Percentiles rank a stretch among this genome's conserved stretches.
These are phyloP conservation scores for Discostella pseudostelligera DNA, from an alignment of 108 stramenopile genomes.

Conservation along the genomic window DNA sequence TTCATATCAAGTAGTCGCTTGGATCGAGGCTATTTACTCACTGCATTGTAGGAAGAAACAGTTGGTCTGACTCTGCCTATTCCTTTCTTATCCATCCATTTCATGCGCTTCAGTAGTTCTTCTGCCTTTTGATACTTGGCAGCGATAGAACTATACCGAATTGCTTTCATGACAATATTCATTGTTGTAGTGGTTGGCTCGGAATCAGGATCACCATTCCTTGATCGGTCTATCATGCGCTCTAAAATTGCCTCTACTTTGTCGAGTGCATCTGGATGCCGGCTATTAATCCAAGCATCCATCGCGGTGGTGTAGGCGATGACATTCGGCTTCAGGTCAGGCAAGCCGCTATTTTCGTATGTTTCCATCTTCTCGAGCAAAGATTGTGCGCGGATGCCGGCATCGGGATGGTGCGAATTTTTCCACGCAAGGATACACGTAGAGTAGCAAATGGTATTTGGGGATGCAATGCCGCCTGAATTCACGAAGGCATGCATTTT, in stretches of 20 bases:
- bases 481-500: slow-evolving; percentile 52
- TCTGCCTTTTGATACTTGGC: slow-evolving; percentile 45
- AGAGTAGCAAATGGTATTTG: slow-evolving; percentile 66
- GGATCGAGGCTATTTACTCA: slow-evolving; percentile 11
- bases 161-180: slow-evolving; percentile 43
- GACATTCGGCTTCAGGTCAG: slow-evolving; percentile 53
- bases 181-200: slow-evolving; percentile 38
- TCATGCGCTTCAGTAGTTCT: slow-evolving; percentile 53
- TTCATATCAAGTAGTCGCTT: neutral
- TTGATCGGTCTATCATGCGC: slow-evolving; percentile 35
- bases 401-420: slow-evolving; percentile 42
- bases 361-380: slow-evolving; percentile 57
- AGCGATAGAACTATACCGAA: slow-evolving; percentile 26
- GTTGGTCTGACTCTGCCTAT: slow-evolving; percentile 25
- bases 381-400: slow-evolving; percentile 49
- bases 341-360: slow-evolving; percentile 25
- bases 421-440: slow-evolving; percentile 71
- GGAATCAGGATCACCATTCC: slow-evolving; percentile 30
- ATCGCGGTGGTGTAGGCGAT: slow-evolving; percentile 61
- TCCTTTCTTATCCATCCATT: slow-evolving; percentile 31
- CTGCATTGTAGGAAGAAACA: slow-evolving; percentile 43
- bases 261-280: slow-evolving; percentile 32
- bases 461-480: slow-evolving; percentile 36
- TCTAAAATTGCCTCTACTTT: slow-evolving; percentile 41
- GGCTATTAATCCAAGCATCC: slow-evolving; percentile 55